Base-by-base conservation (phyloP, 345 rosid genomes). In the Ailanthus altissimus region DNA sequence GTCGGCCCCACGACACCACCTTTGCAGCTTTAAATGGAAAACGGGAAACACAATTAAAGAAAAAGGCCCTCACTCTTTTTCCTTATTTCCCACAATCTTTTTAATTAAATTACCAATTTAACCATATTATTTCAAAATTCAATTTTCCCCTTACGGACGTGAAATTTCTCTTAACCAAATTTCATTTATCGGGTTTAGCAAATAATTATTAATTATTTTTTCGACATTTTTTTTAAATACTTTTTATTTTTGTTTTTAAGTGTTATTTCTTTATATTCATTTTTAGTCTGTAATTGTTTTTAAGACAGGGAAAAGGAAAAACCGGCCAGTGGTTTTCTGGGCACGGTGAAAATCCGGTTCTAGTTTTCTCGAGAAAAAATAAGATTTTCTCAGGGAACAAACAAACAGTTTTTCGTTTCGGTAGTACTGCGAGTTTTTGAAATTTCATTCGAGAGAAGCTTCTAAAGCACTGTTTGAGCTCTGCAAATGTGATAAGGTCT, bases 131-230 rank as follows among this genome's bases (percentile, higher is more conserved):
- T 85, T 88, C 77, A 82, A 89, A 73, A 78, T 20, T 84, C 65
- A 18, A 80, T 79, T 70, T 82, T 83, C 58, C 66, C 78, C 63
- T 81, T 75, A 80, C 97, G 94, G 94, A 92, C 90, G 85, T 83
- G 82, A 90, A 92, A 80, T 38, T 79, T 72, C 79, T 77, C 85
- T 90, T 75, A 90, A 90, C 90, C 86, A 80, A 78, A 84, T 61
- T 86, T 79, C 67, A 88, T 82, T 80, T 83, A 83, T 87, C 78
- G 90, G 90, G 84, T 79, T 85, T 85, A 82, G 83, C 81, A 78
- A 87, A 76, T 85, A 83, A 84, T 82, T 84, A 71, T 68, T 83
- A 75, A 23, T 69, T 61, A 25, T 42, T 71, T 77, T 62, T 12
- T 46, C 68, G n/a, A 20, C 13, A 2, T 21, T 13, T 50, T 78